Conservation (phyloP, 306 rosid genomes). For the Quercus agrifolia region DNA sequence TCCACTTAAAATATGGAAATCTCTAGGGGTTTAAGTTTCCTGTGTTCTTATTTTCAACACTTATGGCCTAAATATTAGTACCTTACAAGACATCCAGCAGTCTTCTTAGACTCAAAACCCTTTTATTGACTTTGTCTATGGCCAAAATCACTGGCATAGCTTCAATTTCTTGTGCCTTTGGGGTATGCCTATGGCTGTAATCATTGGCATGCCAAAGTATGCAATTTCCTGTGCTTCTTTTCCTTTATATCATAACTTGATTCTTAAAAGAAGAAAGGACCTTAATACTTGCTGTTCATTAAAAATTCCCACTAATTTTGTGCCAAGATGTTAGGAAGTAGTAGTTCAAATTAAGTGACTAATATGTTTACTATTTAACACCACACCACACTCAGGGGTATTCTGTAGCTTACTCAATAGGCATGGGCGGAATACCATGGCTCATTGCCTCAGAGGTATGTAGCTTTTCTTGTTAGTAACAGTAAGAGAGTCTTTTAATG, state of each 20-base stretch:
- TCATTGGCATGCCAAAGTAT: too few species aligned
- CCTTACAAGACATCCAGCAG: too few species aligned
- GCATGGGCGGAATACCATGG: constrained; percentile 93
- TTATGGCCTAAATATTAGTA: background rate
- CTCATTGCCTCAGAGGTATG: constrained; percentile 87
- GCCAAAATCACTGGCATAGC: background rate
- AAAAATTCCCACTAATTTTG: background rate
- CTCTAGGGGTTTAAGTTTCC: too few species aligned
- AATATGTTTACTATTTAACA: background rate
- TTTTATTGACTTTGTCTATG: background rate
- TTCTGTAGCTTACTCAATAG: constrained; percentile 61
- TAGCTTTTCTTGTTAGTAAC: background rate
- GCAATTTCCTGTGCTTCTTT: too few species aligned
- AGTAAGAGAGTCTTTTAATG: background rate
- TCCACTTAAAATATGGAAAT: too few species aligned
- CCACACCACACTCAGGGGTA: constrained; percentile 40
- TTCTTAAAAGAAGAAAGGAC: background rate
- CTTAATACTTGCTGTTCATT: background rate
- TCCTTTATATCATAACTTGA: too few species aligned
- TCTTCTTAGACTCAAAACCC: background rate
- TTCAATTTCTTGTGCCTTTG: background rate
- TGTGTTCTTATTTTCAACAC: too few species aligned
- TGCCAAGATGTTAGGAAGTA: background rate
- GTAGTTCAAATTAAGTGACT: background rate
- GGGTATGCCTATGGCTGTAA: too few species aligned